Evolutionary conservation across 1,284 basidiomycete genomes (phyloP), one percentile per base, ranked within the genome.

Genomic region (Cryptococcus amylolentus): DNA sequence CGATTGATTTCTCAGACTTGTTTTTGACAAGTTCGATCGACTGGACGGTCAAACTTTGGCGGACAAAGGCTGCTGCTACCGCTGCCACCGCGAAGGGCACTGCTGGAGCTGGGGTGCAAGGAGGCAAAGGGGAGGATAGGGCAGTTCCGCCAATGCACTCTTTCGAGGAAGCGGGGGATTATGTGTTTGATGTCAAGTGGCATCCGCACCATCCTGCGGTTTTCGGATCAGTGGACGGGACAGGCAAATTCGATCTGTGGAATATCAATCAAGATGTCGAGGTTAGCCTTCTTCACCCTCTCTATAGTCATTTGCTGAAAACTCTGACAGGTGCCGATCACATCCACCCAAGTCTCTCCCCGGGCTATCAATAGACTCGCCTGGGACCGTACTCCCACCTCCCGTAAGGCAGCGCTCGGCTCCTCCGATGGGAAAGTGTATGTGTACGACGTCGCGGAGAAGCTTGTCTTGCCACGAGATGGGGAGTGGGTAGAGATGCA

Each of bases 101-200:
- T 0, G 18, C 20, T 10, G 49, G 45, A 20, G 26, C 26, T 3
- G 28, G 43, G 9, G 38, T 40, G 8, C 47, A 47, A 45, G 20
- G 28, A 8, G 26, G 49, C 80, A 26, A 79, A 80, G 27, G 59
- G 40, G 52, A 45, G 38, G 37, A 47, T 39, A 27, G 55, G 46
- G 46, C 57, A 77, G 81, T 92, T 23, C 53, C 83, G 1, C 90
- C 94, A 1, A 66, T 96, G 18, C 88, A 93, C 73, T 91, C 89
- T 44, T 96, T 97, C 67, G 94, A 98, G 66, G 94, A 97, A 76
- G 88, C 91, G 12, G 91, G 92, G 73, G 95, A 98, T 74, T 98
- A 98, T 72, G 91, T 98, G n/a, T 98, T 96, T 77, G 95, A 98
- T 77, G 93, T 93, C 49, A 88, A 87, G 71, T 99, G 96, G 96